Conservation (phyloP, 2,329 filamentous ascomycete genomes). For the Paracamarosporium sp. region DNA sequence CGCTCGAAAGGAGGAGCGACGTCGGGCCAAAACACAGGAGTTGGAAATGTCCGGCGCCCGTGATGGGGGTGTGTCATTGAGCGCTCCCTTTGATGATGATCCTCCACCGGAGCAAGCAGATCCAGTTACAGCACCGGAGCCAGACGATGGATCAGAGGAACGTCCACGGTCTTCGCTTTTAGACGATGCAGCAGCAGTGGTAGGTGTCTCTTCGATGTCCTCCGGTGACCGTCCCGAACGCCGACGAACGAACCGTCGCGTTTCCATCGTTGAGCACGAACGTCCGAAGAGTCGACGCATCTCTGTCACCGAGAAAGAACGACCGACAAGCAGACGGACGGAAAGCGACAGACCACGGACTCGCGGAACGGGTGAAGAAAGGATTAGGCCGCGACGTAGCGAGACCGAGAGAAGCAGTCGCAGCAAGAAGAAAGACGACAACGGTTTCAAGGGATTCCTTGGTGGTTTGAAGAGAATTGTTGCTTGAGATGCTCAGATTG, state of each 20-base stretch:
- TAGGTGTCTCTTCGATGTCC: slow-evolving; percentile 35
- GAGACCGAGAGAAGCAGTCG: slow-evolving; percentile 32
- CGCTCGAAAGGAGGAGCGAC: slow-evolving; percentile 36
- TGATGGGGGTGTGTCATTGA: slow-evolving; percentile 31
- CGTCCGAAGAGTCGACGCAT: slow-evolving; percentile 38
- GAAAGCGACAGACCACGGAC: slow-evolving; percentile 37
- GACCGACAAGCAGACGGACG: slow-evolving; percentile 33
- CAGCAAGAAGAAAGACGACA: slow-evolving; percentile 39
- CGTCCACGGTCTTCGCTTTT: slow-evolving; percentile 20
- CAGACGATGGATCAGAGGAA: slow-evolving; percentile 12
- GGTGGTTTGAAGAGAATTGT: slow-evolving; percentile 41
- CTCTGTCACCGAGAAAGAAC: slow-evolving; percentile 38
- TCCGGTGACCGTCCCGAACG: slow-evolving; percentile 35
- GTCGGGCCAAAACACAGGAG: slow-evolving; percentile 28
- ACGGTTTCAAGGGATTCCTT: slow-evolving; percentile 38
- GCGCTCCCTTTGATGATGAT: slow-evolving; percentile 21
- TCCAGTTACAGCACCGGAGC: slow-evolving; percentile 15
- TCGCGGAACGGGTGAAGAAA: slow-evolving; percentile 31
- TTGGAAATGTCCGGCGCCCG: slow-evolving; percentile 35
- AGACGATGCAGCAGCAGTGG: slow-evolving; percentile 34
- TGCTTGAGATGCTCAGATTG: slow-evolving; percentile 15
- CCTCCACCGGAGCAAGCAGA: slow-evolving; percentile 29
- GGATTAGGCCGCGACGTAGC: slow-evolving; percentile 26
- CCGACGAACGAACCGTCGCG: slow-evolving; percentile 25
- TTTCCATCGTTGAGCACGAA: slow-evolving; percentile 35